Conservation (phyloP, 805 yeast genomes). For the Saturnispora mendoncae region DNA sequence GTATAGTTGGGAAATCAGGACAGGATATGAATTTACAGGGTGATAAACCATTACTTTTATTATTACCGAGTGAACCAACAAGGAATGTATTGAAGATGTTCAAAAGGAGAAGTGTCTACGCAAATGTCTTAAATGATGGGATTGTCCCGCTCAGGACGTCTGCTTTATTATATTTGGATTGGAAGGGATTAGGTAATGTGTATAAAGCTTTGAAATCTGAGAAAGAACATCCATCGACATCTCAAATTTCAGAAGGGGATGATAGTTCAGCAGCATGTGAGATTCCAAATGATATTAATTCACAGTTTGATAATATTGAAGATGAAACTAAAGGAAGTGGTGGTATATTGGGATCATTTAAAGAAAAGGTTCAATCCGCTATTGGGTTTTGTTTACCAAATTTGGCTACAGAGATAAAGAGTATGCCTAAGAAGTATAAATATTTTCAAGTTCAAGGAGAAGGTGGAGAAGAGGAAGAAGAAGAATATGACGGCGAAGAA, state of each 20-base stretch:
- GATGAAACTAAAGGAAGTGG: slow-evolving; percentile 1
- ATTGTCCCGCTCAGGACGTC: slow-evolving; percentile 92
- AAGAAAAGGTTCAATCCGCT: slow-evolving; percentile 32
- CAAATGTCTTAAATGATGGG: slow-evolving; percentile 88
- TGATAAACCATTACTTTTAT: slow-evolving; percentile 57
- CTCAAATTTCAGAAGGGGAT: too few species aligned
- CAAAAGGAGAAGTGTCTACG: slow-evolving; percentile 69
- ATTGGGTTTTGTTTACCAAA: slow-evolving; percentile 35
- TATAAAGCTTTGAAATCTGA: slow-evolving; percentile 20
- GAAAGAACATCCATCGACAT: too few species aligned
- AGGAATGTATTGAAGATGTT: slow-evolving; percentile 55
- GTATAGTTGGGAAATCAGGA: slow-evolving; percentile 89
- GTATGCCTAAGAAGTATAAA: slow-evolving; percentile 20
- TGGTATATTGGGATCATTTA: slow-evolving; percentile 15
- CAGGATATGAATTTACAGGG: slow-evolving; percentile 69
- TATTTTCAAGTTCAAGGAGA: slow-evolving; percentile 29
- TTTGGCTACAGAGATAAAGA: slow-evolving; percentile 13
- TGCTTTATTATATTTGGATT: slow-evolving; percentile 76
- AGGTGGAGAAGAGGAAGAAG: slow-evolving; percentile 10
- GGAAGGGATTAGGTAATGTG: slow-evolving; percentile 60
- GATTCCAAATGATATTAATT: slow-evolving; percentile 25
- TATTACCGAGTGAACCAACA: slow-evolving; percentile 71
- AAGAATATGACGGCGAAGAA: slow-evolving; percentile 13
- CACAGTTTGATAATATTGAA: slow-evolving; percentile 6
- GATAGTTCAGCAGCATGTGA: slow-evolving; percentile 16